Evolutionary conservation across 2,329 filamentous ascomycete genomes (phyloP).

Genomic region (Colletotrichum musicola): DNA sequence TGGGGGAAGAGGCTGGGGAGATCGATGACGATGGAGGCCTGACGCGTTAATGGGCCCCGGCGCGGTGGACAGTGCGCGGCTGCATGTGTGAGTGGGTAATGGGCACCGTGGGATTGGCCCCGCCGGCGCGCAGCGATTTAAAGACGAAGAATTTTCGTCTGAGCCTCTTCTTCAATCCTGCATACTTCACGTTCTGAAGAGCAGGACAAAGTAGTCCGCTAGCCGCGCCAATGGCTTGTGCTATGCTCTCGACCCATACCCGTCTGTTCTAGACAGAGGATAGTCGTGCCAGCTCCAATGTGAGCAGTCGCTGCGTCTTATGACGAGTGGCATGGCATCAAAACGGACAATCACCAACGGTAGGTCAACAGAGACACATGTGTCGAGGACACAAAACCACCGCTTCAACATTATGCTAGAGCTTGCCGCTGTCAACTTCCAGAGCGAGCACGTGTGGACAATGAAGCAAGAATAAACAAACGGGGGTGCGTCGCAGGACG

Average conservation of each 20-base stretch:
- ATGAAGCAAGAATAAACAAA: conserved; percentile 72
- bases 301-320: not conserved
- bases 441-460: conserved; percentile 77
- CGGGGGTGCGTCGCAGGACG: conserved; percentile 45
- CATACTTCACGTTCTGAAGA: not conserved
- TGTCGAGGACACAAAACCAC: not conserved
- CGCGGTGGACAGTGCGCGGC: conserved; percentile 12
- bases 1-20: not conserved
- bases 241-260: no score
- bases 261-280: not conserved
- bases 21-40: conserved; percentile 28
- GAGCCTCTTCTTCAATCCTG: not conserved
- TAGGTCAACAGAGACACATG: no score
- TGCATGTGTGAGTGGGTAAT: not conserved
- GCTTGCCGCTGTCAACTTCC: conserved; percentile 69
- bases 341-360: no score
- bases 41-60: conserved; percentile 37
- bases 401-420: conserved; percentile 75
- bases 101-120: not conserved
- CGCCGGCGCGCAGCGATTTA: conserved; percentile 2
- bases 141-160: not conserved
- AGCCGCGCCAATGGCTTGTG: no score
- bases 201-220: not conserved
- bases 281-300: not conserved
- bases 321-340: no score